A percentile compares a stretch with the other conserved stretches of the same genome.
phyloP scores from a whole-genome alignment of 2,329 filamentous ascomycete species.

The Beauveria asiatica region DNA sequence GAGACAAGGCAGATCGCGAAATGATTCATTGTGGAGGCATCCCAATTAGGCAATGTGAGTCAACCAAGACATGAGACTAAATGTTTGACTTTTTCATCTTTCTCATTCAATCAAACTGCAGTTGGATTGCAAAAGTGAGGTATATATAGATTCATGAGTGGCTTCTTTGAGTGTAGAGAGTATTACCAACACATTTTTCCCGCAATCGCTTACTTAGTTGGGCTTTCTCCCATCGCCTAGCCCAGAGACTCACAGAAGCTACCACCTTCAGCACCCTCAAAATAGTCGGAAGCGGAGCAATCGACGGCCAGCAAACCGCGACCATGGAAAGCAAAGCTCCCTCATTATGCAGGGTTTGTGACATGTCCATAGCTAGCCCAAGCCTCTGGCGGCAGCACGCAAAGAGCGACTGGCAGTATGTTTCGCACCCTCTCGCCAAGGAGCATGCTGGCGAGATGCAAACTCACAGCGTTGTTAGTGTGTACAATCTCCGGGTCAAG shows the following conservation, averaged over 20 bases:
- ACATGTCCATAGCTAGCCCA: constrained; percentile 13
- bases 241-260: neutral
- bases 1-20: neutral
- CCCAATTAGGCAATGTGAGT: constrained; percentile 9
- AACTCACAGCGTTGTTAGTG: constrained; percentile 11
- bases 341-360: constrained; percentile 16
- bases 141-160: constrained; percentile 3
- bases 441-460: neutral
- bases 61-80: neutral
- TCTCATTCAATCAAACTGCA: neutral
- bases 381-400: constrained; percentile 17
- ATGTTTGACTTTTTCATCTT: too few species aligned
- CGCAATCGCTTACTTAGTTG: too few species aligned
- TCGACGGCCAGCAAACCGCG: neutral
- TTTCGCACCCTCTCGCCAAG: neutral
- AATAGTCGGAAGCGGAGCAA: neutral
- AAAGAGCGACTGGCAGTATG: constrained; percentile 19
- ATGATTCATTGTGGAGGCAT: constrained; percentile 7
- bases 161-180: neutral
- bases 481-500: constrained; percentile 18
- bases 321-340: constrained; percentile 14
- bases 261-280: neutral
- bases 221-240: neutral
- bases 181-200: neutral
- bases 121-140: neutral